Percentiles rank a stretch among this genome's conserved stretches.
Evolutionary conservation across 352 stramenopile species (phyloP).

Genomic region (Saprolegnia parasitica): DNA sequence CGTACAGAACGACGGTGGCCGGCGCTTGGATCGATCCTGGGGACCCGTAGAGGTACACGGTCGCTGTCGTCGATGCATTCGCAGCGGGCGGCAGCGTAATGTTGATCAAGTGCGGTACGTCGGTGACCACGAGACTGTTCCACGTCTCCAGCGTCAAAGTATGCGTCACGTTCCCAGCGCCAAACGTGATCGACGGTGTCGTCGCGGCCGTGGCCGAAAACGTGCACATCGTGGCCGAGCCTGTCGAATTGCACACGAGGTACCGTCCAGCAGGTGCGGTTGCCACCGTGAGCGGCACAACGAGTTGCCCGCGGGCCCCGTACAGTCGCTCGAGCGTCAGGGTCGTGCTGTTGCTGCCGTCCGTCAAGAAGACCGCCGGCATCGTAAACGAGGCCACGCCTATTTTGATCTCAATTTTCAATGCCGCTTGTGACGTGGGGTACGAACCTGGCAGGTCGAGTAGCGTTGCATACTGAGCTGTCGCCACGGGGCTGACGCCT

Average conservation of each 20-base stretch:
- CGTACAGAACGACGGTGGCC: background rate
- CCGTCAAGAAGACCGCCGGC: background rate
- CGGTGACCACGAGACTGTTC: constrained; percentile 7
- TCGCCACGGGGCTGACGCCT: background rate
- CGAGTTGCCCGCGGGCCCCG: background rate
- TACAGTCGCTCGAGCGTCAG: background rate
- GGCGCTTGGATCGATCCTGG: background rate
- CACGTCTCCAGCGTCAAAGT: constrained; percentile 4
- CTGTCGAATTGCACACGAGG: background rate
- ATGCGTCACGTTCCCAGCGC: background rate
- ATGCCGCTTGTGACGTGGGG: background rate
- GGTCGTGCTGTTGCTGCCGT: background rate
- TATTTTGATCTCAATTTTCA: background rate
- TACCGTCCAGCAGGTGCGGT: background rate
- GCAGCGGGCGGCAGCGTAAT: background rate
- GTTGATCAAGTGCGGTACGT: constrained; percentile 9
- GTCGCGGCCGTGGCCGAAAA: background rate
- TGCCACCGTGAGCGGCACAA: background rate
- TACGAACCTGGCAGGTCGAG: background rate
- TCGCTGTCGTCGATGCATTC: background rate
- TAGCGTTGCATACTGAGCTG: background rate
- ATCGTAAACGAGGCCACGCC: background rate
- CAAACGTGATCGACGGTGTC: background rate
- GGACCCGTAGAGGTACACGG: background rate
- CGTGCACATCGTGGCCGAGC: background rate